Evolutionary conservation across 2,329 filamentous ascomycete genomes (phyloP), one percentile per base, ranked within the genome.

Genomic region (Dothidotthia symphoricarpi): DNA sequence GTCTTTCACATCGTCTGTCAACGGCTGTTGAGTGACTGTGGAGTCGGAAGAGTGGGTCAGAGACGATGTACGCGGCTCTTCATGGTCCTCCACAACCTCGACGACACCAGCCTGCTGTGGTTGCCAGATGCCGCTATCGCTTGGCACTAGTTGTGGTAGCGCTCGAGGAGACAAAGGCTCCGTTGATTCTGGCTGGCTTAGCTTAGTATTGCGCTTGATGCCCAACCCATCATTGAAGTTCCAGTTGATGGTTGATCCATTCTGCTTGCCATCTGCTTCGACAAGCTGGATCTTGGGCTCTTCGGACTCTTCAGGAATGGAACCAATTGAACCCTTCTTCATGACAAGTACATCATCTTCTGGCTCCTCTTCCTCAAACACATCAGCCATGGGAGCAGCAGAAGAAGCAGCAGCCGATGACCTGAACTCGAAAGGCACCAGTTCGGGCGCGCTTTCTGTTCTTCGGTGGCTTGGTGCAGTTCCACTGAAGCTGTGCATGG

Each of bases 291-390:
- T 72, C 34, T 69, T 71, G 11, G 62, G 60, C 31, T 66, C 61
- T 26, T 66, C 66, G 4, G 57, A 49, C 9, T 69, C 66, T 4
- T 70, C 66, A 11, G 70, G 67, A 4, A 54, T 55, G 13, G 58
- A 55, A 28, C 48, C 41, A 28, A 42, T 31, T n/a, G 43, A 48
- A 12, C 41, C 40, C 16, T 44, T 45, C 25, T 29, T 47, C 15
- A 46, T 40, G 6, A 41, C 34, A 16, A 37, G 35, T 49, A 69
- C 69, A 45, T 72, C 69, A 10, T 81, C 75, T 53, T 87, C 83
- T 11, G 61, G 61, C 47, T 89, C 86, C 17, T 90, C 86, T 53
- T 91, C 87, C 59, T 93, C 87, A 48, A 91, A 93, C 1, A 93
- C 87, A 59, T 91, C 87, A 0, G 83, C 86, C 86, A 93, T 90